Evolutionary conservation across 306 rosid genomes (phyloP).

Genomic region (Rosa lucieae): DNA sequence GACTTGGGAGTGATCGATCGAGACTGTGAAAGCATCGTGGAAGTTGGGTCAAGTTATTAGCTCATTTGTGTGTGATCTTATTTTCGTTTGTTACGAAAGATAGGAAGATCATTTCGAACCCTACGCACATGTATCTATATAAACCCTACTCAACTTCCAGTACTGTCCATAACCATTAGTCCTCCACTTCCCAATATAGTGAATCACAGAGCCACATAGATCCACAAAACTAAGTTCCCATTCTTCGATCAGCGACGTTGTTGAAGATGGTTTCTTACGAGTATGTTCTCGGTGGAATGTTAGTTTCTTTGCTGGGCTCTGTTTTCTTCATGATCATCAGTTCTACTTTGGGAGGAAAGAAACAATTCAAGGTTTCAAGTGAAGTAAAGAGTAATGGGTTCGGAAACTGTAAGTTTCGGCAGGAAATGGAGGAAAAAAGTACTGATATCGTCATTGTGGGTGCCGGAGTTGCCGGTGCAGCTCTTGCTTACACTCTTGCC

Average conservation of each 20-base stretch:
- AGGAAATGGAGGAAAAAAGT: neutral
- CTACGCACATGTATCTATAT: neutral
- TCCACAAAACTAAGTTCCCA: neutral
- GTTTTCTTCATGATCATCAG: neutral
- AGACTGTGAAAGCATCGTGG: neutral
- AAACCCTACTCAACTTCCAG: neutral
- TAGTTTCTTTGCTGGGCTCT: neutral
- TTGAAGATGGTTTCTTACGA: slow-evolving; percentile 13
- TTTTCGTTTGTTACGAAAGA: neutral
- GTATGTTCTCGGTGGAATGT: neutral
- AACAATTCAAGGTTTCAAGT: neutral
- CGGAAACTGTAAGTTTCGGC: neutral
- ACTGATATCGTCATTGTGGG: slow-evolving; percentile 22
- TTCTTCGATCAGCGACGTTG: neutral
- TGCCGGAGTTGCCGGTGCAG: slow-evolving; percentile 20
- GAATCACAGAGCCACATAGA: neutral
- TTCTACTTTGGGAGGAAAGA: neutral
- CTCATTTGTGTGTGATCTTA: neutral
- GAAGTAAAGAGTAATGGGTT: neutral
- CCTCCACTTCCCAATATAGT: neutral
- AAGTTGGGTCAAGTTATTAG: neutral
- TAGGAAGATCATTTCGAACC: neutral
- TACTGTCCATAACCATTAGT: neutral
- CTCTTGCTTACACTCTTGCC: slow-evolving; percentile 21
- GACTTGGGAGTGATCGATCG: neutral